Base-by-base conservation (phyloP, 768 basidiomycete species). In the Pulveroboletus sp. region DNA sequence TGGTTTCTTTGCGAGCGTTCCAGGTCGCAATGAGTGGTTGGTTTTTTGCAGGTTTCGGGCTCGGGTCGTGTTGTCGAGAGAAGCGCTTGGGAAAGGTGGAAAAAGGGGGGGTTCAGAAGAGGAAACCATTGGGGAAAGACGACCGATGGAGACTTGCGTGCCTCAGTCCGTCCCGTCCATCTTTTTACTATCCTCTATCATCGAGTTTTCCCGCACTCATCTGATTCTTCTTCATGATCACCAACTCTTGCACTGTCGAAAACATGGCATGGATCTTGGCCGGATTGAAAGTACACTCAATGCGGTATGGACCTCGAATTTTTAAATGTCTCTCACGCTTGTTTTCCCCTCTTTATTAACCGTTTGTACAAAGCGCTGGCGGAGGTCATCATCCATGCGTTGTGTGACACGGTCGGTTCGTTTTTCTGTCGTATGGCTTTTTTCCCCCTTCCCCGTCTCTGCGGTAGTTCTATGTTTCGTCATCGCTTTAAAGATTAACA, bases 91-190 rank as follows among this genome's bases (percentile, higher is more conserved):
- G 34, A 38, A 36, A n/a, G n/a, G n/a, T n/a, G n/a, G 48, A 25
- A 40, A 17, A 29, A 7, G 13, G 11, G 20, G 27, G 38, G 49
- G 40, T 17, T 37, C 14, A 16, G n/a, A 36, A 39, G 42, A 37
- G 36, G 20, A 20, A 47, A n/a, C n/a, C n/a, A n/a, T 21, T 20
- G 16, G 32, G 33, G 32, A 31, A 33, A 37, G 59, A 55, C 43
- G 49, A 51, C 56, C 45, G 61, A 55, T 56, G 63, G 67, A 63
- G 67, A 65, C 67, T 61, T 51, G 51, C n/a, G 52, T 62, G 55
- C 67, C 45, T 58, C 56, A 67, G 66, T 67, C 66, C 68, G 66
- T 67, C 66, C 66, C 60, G 53, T 58, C 64, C 55, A 68, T 67
- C 63, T 60, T 44, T 57, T 44, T 57, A 50, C 53, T 64, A 49